Evolutionary conservation across 2,329 filamentous ascomycete species (phyloP).

Genomic region (Pseudocercospora ulei): DNA sequence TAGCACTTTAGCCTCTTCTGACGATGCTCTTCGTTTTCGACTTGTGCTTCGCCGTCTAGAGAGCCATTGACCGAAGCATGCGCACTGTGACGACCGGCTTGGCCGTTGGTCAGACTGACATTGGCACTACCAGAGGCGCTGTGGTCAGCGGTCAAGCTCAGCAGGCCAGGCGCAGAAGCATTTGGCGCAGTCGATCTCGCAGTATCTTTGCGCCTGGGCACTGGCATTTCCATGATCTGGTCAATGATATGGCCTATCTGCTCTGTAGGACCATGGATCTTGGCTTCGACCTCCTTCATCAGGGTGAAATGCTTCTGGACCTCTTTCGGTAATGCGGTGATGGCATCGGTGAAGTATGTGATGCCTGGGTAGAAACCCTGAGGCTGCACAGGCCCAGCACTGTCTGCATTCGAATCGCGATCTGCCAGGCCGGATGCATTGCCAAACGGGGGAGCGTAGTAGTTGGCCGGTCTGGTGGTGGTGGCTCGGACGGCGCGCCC

Average conservation of each 20-base stretch:
- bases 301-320: slow-evolving; percentile 92
- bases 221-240: slow-evolving; percentile 45
- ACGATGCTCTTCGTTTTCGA: slow-evolving; percentile 44
- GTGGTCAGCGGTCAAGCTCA: slow-evolving; percentile 36
- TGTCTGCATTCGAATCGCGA: slow-evolving; percentile 25
- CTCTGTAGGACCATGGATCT: slow-evolving; percentile 81
- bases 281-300: slow-evolving; percentile 94
- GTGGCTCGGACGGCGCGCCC: slow-evolving; percentile 42
- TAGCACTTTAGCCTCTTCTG: slow-evolving; percentile 46
- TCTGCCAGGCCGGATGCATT: slow-evolving; percentile 34
- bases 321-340: slow-evolving; percentile 85
- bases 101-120: slow-evolving; percentile 36
- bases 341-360: slow-evolving; percentile 76
- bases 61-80: slow-evolving; percentile 26
- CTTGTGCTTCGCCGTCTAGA: slow-evolving; percentile 25
- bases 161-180: slow-evolving; percentile 17
- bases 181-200: slow-evolving; percentile 8
- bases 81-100: slow-evolving; percentile 22
- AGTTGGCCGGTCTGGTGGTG: slow-evolving; percentile 42
- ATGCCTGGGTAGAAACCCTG: slow-evolving; percentile 56
- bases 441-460: slow-evolving; percentile 44
- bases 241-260: slow-evolving; percentile 66
- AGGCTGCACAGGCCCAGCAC: slow-evolving; percentile 22
- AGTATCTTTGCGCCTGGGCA: slow-evolving; percentile 34
- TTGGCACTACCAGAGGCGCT: slow-evolving; percentile 35